These are phyloP conservation scores for Trametes meyenii DNA, from an alignment of 768 basidiomycete genomes.

Conservation along the genomic window DNA sequence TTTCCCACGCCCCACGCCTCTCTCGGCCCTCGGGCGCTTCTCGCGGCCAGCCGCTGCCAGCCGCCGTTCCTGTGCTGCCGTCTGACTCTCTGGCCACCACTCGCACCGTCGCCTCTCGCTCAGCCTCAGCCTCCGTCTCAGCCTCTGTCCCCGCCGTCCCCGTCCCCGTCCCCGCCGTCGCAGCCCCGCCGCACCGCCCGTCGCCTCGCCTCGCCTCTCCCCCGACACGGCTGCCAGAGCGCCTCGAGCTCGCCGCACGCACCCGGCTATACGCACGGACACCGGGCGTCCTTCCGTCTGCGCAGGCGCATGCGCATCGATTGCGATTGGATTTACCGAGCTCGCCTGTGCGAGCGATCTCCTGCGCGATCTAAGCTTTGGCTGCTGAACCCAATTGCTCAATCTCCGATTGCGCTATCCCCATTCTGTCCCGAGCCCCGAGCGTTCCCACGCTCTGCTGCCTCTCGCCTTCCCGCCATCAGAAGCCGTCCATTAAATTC, in stretches of 20 bases:
- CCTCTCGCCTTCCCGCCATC: slow-evolving; percentile 6
- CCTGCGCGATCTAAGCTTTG: slow-evolving; percentile 19
- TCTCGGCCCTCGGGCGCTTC: neutral
- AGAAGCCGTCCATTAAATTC: neutral
- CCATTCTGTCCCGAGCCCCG: slow-evolving; percentile 6
- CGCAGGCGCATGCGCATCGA: neutral
- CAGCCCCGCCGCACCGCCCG: neutral
- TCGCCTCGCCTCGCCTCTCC: neutral
- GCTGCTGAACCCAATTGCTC: slow-evolving; percentile 2
- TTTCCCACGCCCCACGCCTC: slow-evolving; percentile 11
- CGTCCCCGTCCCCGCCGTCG: too few species aligned
- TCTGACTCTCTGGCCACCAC: too few species aligned
- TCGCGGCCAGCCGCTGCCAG: too few species aligned
- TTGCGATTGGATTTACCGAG: neutral
- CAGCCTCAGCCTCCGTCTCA: slow-evolving; percentile 1
- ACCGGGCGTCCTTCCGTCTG: neutral
- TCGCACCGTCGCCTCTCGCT: neutral
- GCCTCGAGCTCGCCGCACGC: too few species aligned
- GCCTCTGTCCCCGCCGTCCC: neutral
- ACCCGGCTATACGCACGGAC: too few species aligned
- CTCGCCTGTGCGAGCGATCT: slow-evolving; percentile 16
- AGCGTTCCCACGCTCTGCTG: neutral
- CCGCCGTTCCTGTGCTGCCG: too few species aligned
- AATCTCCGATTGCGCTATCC: slow-evolving; percentile 26
- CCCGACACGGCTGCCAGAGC: neutral